Base-by-base conservation (phyloP, 2,329 filamentous ascomycete genomes). In the Parascedosporium putredinis region DNA sequence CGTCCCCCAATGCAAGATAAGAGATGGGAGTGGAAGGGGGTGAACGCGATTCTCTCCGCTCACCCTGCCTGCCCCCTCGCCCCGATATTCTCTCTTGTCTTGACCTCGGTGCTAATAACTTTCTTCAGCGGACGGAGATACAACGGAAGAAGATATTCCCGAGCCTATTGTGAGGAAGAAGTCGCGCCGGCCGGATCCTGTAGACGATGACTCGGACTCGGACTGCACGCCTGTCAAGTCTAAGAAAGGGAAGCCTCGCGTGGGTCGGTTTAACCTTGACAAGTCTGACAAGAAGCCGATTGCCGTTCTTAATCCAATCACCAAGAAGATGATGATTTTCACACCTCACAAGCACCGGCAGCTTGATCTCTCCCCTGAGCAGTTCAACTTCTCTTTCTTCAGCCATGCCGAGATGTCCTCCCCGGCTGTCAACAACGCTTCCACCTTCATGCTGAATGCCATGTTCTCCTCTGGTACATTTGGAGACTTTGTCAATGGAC, bases 391-490 rank as follows among this genome's bases (percentile, higher is more conserved):
- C 50, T 79, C 83, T 14, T 79, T 86, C 59, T 67, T 84, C 53
- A 79, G 74, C 60, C 27, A 29, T 6, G 16, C 49, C 10, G 36
- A 54, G 44, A 51, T 46, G 42, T 51, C 52, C 23, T 50, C 53
- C 18, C 38, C 49, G n/a, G 50, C 46, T 31, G 33, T 42, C 23
- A 45, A 50, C 27, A 46, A 29, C 29, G 82, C 84, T 52, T 78
- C 81, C 16, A 81, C 88, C 52, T 75, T 90, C 55, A 89, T 90
- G 85, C 81, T 90, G 68, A 83, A 83, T 45, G 83, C 82, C 57
- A 81, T 88, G 67, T 75, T 81, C 50, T 75, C 75, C 1, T 71
- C 70, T 50, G 73, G 74, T 53, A 71, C 74, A 0, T 76, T 77
- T 56, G 74, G 73, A 38, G 74, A 78, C 57, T 75, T 75, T 51